phyloP scores from a whole-genome alignment of 306 rosid species.

The Astragalus glycyphyllos region DNA sequence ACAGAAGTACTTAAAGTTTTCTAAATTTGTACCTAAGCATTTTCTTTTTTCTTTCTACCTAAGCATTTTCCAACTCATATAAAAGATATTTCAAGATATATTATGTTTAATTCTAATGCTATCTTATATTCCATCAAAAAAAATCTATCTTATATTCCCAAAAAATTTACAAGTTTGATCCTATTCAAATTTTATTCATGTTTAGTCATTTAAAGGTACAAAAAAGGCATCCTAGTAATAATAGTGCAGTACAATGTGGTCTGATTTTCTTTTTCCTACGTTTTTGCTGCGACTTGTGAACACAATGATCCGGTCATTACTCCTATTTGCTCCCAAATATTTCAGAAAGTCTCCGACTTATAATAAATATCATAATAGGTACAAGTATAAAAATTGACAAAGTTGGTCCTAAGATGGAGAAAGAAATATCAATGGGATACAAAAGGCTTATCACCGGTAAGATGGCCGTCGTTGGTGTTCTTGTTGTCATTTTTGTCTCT shows the following conservation, averaged over 20 bases:
- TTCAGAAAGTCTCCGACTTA: neutral
- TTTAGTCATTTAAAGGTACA: neutral
- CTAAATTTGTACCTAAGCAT: neutral
- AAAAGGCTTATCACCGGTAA: conserved; percentile 44
- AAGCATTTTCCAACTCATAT: neutral
- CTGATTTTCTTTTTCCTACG: neutral
- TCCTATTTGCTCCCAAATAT: neutral
- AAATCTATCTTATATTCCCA: neutral
- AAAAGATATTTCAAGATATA: neutral
- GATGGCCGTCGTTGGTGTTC: conserved; percentile 40
- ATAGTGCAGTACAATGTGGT: neutral
- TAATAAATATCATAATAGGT: conserved; percentile 40
- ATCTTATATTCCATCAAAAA: neutral
- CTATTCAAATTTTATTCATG: neutral
- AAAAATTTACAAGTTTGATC: neutral
- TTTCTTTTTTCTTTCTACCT: no score
- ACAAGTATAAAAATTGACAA: conserved; percentile 54
- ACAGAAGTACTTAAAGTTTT: neutral
- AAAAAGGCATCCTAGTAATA: neutral
- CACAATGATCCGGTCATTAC: neutral
- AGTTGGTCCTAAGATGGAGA: conserved; percentile 37
- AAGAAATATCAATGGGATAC: conserved; percentile 42
- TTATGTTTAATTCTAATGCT: neutral
- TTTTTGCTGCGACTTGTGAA: neutral
- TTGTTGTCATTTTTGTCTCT: conserved; percentile 48